Evolutionary conservation across 2,329 filamentous ascomycete species (phyloP).

Genomic region (Dothiorella sarmentorum): DNA sequence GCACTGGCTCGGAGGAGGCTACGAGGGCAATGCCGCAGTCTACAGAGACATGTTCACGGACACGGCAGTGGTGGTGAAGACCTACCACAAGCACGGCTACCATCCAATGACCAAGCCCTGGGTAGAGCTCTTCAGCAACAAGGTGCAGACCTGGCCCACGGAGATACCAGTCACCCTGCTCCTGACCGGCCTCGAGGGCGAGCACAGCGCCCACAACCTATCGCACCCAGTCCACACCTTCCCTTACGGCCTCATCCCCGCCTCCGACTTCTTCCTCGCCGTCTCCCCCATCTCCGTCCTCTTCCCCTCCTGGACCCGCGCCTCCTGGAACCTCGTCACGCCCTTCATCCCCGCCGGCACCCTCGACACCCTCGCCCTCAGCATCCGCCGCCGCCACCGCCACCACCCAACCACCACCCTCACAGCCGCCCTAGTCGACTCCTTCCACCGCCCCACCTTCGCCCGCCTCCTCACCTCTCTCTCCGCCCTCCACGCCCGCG

Average conservation of each 20-base stretch:
- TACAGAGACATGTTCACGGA: background rate
- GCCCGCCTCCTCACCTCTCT: slow-evolving; percentile 27
- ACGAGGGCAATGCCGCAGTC: background rate
- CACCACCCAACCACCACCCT: background rate
- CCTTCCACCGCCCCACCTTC: slow-evolving; percentile 29
- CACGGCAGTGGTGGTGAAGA: background rate
- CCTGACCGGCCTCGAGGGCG: slow-evolving; percentile 21
- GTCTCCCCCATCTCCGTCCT: background rate
- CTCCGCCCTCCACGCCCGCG: slow-evolving; percentile 27
- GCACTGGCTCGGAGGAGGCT: background rate
- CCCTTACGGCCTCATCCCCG: slow-evolving; percentile 19
- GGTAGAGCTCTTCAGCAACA: background rate
- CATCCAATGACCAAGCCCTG: background rate
- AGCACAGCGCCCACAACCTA: background rate
- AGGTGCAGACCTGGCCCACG: slow-evolving; percentile 24
- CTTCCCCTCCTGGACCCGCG: background rate
- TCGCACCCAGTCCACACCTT: background rate
- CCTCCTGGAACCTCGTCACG: slow-evolving; percentile 24
- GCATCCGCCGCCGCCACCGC: background rate
- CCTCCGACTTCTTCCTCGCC: background rate
- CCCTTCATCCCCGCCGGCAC: slow-evolving; percentile 18
- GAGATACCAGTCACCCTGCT: slow-evolving; percentile 29
- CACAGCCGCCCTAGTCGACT: too few relatives aligned
- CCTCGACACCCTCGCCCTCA: background rate
- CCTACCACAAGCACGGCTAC: background rate